These are phyloP conservation scores for Adansonia gregorii DNA, from an alignment of 441 rosid species.

Conservation along the genomic window DNA sequence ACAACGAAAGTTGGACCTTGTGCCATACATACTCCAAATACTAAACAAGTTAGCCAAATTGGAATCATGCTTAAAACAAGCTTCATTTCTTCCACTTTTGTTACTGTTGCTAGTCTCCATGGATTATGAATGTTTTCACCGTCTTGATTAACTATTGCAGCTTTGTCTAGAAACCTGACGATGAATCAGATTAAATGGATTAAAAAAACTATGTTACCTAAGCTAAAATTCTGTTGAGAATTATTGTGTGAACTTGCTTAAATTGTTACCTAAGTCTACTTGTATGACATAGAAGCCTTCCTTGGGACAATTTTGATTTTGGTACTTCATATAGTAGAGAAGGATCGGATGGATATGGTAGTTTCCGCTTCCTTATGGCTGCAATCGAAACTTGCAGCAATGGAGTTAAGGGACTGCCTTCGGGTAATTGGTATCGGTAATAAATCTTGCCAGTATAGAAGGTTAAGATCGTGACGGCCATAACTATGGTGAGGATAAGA, in stretches of 20 bases:
- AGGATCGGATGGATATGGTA: constrained; percentile 33
- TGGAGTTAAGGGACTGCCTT: constrained; percentile 42
- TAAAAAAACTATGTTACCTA: background rate
- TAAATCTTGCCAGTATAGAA: constrained; percentile 35
- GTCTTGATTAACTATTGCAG: constrained; percentile 36
- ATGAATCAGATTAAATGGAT: background rate
- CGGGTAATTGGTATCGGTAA: constrained; percentile 36
- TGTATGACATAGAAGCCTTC: constrained; percentile 41
- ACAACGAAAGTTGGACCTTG: constrained; percentile 40
- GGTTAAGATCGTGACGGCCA: constrained; percentile 30
- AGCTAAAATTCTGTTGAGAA: background rate
- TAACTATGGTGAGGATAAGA: constrained; percentile 33
- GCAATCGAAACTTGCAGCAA: constrained; percentile 43
- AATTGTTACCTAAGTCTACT: constrained; percentile 36
- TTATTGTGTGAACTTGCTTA: background rate
- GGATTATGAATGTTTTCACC: constrained; percentile 17
- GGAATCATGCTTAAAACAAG: constrained; percentile 42
- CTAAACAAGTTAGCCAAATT: constrained; percentile 37
- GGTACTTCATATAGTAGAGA: constrained; percentile 32
- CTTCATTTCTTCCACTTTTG: constrained; percentile 45
- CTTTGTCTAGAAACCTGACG: constrained; percentile 44
- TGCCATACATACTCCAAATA: constrained; percentile 33
- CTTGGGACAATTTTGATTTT: constrained; percentile 12
- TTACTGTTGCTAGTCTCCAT: constrained; percentile 38
- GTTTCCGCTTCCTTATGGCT: constrained; percentile 37